Evolutionary conservation across 2,329 filamentous ascomycete species (phyloP), one percentile per base, ranked within the genome.

Genomic region (Purpureocillium takamizusanense): DNA sequence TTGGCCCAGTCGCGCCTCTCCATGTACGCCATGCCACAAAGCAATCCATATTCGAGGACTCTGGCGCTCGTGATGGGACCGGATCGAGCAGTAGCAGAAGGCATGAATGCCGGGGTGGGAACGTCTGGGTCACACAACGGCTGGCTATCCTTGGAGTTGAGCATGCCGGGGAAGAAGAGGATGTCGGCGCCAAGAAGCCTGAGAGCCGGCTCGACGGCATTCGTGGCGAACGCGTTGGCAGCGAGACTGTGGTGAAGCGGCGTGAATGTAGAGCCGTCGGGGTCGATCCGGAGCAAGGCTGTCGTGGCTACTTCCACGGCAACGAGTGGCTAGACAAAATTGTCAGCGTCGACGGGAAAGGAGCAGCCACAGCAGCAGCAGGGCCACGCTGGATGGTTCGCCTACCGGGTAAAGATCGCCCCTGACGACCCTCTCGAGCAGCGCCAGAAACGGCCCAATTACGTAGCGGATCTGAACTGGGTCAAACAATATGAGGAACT

Each of bases 1-100:
- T 72, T 73, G 14, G 60, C 53, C 82, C 83, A 89, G 43, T 77
- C 61, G 41, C 72, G 67, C 36, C 69, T 57, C 2, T 70, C 66
- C 51, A 81, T 76, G 54, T 79, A 82, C 31, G 81, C 69, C 61
- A 83, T 67, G n/a, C 74, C 81, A 14, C 76, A 69, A 30, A 76
- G 58, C 5, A 83, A 57, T 48, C 83, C 81, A 54, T 86, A 87
- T 52, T 83, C 76, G 15, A 86, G 62, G 31, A 89, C 65, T 28
- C 69, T 61, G 5, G 65, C 47, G 28, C 68, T 55, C 28, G 62
- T 72, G 16, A 87, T 45, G 31, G 62, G 63, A 2, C 65, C 60
- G 2, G 76, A 77, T 33, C 87, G 69, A 1, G 75, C 73, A 1
- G 72, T 75, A 5, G 68, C 61, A 11, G 62, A 51, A 15, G 76